Evolutionary conservation across 2,329 filamentous ascomycete species (phyloP).

Genomic region (Cladophialophora bantiana): DNA sequence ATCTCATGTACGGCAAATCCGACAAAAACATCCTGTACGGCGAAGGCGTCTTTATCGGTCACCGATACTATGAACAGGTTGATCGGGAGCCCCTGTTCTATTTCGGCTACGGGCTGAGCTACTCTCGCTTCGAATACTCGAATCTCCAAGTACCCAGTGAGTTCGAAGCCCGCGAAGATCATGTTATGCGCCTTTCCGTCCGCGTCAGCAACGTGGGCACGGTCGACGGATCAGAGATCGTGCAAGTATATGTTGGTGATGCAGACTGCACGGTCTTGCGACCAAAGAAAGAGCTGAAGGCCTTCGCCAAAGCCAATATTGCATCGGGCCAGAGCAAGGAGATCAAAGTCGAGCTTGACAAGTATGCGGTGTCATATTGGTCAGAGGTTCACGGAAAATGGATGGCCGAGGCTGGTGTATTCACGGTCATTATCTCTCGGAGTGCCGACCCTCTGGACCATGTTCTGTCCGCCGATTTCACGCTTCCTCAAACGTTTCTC

Average conservation of each 20-base stretch:
- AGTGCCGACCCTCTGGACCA: background rate
- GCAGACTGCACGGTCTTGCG: slow-evolving; percentile 37
- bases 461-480: background rate
- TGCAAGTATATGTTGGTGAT: slow-evolving; percentile 24
- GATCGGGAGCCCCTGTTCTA: slow-evolving; percentile 70
- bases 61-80: slow-evolving; percentile 76
- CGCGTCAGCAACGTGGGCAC: slow-evolving; percentile 19
- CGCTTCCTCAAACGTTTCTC: background rate
- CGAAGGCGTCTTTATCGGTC: slow-evolving; percentile 81
- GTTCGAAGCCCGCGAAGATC: slow-evolving; percentile 45
- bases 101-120: slow-evolving; percentile 80
- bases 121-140: slow-evolving; percentile 70
- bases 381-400: slow-evolving; percentile 51
- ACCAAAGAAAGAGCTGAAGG: slow-evolving; percentile 54
- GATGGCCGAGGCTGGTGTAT: slow-evolving; percentile 48
- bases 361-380: slow-evolving; percentile 52
- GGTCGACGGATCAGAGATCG: slow-evolving; percentile 20
- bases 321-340: slow-evolving; percentile 39
- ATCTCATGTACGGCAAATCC: slow-evolving; percentile 74
- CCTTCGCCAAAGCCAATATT: slow-evolving; percentile 52
- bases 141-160: slow-evolving; percentile 51
- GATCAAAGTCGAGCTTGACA: slow-evolving; percentile 45
- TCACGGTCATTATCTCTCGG: slow-evolving; percentile 1
- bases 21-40: slow-evolving; percentile 75
- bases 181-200: slow-evolving; percentile 5